Conservation (phyloP, 495 filamentous ascomycete species). For the Achaetomiella virescens region DNA sequence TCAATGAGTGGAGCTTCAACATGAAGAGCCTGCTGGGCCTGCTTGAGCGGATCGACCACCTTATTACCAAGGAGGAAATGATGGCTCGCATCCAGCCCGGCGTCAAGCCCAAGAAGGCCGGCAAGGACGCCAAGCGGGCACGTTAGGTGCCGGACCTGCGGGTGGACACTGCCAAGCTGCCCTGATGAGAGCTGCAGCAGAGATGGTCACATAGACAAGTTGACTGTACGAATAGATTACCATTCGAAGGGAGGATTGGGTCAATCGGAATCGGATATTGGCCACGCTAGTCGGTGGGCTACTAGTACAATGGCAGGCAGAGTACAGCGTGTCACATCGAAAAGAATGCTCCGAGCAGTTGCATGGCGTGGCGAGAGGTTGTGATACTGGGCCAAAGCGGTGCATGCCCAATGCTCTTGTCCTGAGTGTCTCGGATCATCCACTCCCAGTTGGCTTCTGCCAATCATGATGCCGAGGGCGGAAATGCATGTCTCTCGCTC, state of each 20-base stretch:
- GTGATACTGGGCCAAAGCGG: too few relatives aligned
- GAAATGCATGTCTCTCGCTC: too few relatives aligned
- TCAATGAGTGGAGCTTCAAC: slow-evolving; percentile 98
- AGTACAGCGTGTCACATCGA: background rate
- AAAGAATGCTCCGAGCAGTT: background rate
- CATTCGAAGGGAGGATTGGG: background rate
- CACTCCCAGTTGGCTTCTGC: too few relatives aligned
- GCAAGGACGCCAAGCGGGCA: slow-evolving; percentile 27
- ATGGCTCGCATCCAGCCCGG: slow-evolving; percentile 90
- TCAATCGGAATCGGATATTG: background rate
- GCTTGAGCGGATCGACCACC: slow-evolving; percentile 90
- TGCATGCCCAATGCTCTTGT: background rate
- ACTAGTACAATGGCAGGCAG: background rate
- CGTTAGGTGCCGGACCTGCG: background rate
- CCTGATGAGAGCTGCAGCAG: background rate
- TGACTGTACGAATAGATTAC: slow-evolving; percentile 12
- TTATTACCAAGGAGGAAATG: slow-evolving; percentile 99
- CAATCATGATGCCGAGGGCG: too few relatives aligned
- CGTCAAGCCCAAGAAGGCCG: slow-evolving; percentile 26
- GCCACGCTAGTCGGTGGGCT: background rate
- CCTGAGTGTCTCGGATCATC: background rate
- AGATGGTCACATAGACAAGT: slow-evolving; percentile 1
- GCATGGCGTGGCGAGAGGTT: background rate
- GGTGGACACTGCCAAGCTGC: background rate
- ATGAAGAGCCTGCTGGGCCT: slow-evolving; percentile 95